Base-by-base conservation (phyloP, 352 stramenopile species). In the Phytophthora cajani region DNA sequence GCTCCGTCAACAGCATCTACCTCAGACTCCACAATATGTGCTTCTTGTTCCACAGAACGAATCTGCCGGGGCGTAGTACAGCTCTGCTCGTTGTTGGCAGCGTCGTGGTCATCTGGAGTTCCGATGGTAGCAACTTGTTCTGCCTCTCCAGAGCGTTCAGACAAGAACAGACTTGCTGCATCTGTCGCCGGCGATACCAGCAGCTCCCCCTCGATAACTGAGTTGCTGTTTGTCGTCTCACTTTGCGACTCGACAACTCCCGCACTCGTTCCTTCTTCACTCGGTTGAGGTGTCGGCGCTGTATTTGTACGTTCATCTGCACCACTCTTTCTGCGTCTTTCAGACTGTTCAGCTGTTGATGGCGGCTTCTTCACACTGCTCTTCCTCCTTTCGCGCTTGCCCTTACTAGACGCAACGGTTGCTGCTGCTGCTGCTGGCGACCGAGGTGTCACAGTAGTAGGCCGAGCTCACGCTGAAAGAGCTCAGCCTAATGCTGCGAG, bases 341-440 rank as follows among this genome's bases (percentile, higher is more conserved):
- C 47, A 56, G 14, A 17, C 8, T 33, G 25, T 57, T 46, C 67
- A 49, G 30, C 17, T 51, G 27, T 58, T 3, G 23, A 44, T 7
- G 47, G 32, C 46, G 49, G 40, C 21, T 71, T 74, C 49, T 67
- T 74, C 30, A 74, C 40, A 19, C 62, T 74, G 47, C 67, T 71
- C 23, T 71, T 74, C 25, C 62, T 71, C 23, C 62, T 71, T 62
- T 62, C 61, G 33, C 67, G 60, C 30, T 58, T 69, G 14, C 19
- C 38, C 44, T 65, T 71, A 12, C 36, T 64, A 25, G 54, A 59
- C 47, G 46, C 3, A 19, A 54, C 19, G 8, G 19, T 63, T 19
- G 49, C 2, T 52, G 25, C 27, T 30, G 3, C 27, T 27, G 23
- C 19, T 67, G 19, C 19, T 2, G 7, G n/a, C 36, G 54, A 62